Base-by-base conservation (phyloP, 495 filamentous ascomycete genomes). In the Venustampulla echinocandica region DNA sequence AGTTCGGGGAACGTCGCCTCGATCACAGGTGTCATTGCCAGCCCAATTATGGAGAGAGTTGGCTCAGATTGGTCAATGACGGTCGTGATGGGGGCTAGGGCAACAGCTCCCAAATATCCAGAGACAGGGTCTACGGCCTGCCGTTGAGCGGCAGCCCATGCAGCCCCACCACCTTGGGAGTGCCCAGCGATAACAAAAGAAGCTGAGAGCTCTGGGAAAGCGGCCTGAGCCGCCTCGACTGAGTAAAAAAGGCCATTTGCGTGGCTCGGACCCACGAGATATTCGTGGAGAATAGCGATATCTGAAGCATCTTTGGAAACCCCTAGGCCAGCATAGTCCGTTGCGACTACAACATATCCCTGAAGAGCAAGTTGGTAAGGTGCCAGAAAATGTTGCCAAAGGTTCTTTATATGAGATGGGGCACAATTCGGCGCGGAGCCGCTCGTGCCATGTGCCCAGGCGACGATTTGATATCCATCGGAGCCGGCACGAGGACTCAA, bases 291-390 rank as follows among this genome's bases (percentile, higher is more conserved):
- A 5, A 50, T 38, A 27, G 56, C 61, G 10, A 64, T 66, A 28
- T 64, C 54, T 11, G 7, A 4, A 42, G 58, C 55, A 14, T 52
- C 54, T n/a, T 52, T 61, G 24, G 48, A 52, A 23, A 77, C 62
- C 22, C 76, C 76, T 0, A 76, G 64, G 1, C 76, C 76, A 4
- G 70, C 72, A 51, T 75, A 78, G 51, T 80, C 76, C 2, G 76
- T 61, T 0, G 67, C 73, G n/a, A 80, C 62, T 5, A 77, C 74
- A 13, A 67, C 73, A 47, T 72, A 76, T 10, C 76, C 76, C 2
- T 64, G 58, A 9, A 69, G 50, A 0, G 66, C 74, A 15, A 78
- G 55, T 4, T 63, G 51, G 46, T 66, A 76, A 0, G 72, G 68
- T 1, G 62, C 63, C 10, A 60, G 28, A 49, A 64, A 62, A 18